phyloP scores from a whole-genome alignment of 345 rosid genomes.

The Geranium brycei region DNA sequence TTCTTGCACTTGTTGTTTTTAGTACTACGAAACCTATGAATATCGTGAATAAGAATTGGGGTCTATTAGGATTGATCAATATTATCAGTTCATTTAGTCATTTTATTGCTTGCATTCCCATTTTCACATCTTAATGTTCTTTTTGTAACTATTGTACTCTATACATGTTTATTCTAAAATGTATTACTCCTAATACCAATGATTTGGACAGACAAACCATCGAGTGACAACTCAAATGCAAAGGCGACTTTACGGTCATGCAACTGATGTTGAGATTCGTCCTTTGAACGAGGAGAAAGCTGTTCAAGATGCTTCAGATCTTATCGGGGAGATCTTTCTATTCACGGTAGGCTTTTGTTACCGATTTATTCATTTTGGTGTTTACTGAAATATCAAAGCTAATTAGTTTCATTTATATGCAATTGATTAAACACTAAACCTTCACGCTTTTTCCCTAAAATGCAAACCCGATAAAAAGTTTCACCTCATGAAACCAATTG shows the following conservation, averaged over 20 bases:
- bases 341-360: constrained; percentile 40
- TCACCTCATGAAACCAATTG: too few species aligned
- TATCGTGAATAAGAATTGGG: too few species aligned
- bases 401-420: too few species aligned
- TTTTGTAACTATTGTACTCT: background rate
- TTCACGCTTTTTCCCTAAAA: too few species aligned
- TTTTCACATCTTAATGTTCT: too few species aligned
- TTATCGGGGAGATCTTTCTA: constrained; percentile 73
- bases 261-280: constrained; percentile 73
- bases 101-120: too few species aligned
- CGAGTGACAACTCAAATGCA: constrained; percentile 63
- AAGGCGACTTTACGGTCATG: constrained; percentile 62
- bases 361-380: constrained; percentile 2
- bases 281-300: constrained; percentile 91
- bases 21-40: too few species aligned
- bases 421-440: too few species aligned
- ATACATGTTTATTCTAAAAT: background rate
- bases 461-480: too few species aligned
- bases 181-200: constrained; percentile 3
- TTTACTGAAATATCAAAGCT: background rate
- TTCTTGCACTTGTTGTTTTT: too few species aligned
- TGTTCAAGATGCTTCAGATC: constrained; percentile 90
- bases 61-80: too few species aligned
- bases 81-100: too few species aligned
- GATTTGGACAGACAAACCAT: constrained; percentile 50